Evolutionary conservation across 179 eudicot species (phyloP).

Genomic region (Amaranthus tricolor): DNA sequence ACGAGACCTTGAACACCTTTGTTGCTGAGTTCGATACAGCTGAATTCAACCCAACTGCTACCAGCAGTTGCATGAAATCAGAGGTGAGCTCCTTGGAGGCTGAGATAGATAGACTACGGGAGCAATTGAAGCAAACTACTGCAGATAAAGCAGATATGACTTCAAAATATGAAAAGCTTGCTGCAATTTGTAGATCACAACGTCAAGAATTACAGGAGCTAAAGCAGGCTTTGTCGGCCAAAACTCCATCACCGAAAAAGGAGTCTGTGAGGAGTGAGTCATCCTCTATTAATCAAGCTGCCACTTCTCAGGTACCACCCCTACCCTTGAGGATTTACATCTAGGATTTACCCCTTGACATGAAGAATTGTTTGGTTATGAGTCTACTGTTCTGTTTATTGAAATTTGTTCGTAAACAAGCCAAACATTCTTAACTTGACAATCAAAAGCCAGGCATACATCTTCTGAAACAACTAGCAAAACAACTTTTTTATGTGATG

Average conservation of each 20-base stretch:
- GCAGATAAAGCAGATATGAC: constrained; percentile 73
- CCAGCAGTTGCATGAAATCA: constrained; percentile 31
- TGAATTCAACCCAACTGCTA: constrained; percentile 40
- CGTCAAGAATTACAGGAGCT: constrained; percentile 92
- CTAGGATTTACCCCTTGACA: no score
- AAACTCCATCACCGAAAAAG: constrained; percentile 56
- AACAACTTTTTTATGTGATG: not conserved
- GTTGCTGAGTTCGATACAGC: constrained; percentile 73
- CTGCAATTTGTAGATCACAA: constrained; percentile 88
- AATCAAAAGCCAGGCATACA: not conserved
- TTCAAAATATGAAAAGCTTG: constrained; percentile 85
- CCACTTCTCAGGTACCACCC: constrained; percentile 48
- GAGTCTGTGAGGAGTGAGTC: constrained; percentile 37
- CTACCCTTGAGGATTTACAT: no score
- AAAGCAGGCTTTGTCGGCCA: constrained; percentile 68
- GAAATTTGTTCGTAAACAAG: not conserved
- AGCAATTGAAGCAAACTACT: constrained; percentile 68
- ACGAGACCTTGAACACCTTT: constrained; percentile 69
- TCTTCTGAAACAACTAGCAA: not conserved
- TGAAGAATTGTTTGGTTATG: not conserved
- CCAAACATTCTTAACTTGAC: not conserved
- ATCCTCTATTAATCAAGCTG: constrained; percentile 38
- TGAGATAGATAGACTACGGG: constrained; percentile 73
- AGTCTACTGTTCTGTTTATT: not conserved
- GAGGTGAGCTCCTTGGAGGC: constrained; percentile 48